Evolutionary conservation across 2,329 filamentous ascomycete species (phyloP).

Genomic region (Neopestalotiopsis sp.): DNA sequence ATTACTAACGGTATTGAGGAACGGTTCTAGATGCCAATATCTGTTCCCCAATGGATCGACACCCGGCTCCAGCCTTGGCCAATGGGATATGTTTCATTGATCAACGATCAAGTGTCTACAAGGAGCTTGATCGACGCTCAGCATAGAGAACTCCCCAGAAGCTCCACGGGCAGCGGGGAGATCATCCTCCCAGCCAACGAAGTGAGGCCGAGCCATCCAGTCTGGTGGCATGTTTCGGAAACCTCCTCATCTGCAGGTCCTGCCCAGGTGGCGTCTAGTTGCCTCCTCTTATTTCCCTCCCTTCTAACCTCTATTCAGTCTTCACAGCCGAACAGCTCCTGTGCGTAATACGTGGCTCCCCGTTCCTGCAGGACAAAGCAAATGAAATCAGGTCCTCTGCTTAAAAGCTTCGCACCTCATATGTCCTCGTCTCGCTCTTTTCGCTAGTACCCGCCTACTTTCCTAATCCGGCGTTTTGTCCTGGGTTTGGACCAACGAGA

Average conservation of each 20-base stretch:
- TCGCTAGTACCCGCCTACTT: constrained; percentile 14
- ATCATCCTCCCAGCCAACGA: not conserved
- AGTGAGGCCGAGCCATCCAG: not conserved
- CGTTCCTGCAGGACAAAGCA: not conserved
- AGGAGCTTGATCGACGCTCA: not conserved
- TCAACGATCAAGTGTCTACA: not conserved
- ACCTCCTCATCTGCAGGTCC: not conserved
- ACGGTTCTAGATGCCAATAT: not conserved
- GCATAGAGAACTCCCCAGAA: not conserved
- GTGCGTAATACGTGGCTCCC: not conserved
- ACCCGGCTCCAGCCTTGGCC: not conserved
- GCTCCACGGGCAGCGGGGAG: not conserved
- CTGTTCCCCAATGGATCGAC: not conserved
- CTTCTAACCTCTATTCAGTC: not conserved
- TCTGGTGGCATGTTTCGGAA: not conserved
- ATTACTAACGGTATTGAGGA: not conserved
- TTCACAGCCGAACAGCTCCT: not conserved
- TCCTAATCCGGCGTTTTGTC: constrained; percentile 14
- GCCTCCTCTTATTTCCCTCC: too few relatives aligned
- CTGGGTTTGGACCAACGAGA: constrained; percentile 1
- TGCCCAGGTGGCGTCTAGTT: not conserved
- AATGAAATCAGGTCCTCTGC: not conserved
- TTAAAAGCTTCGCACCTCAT: too few relatives aligned
- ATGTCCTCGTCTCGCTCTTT: not conserved
- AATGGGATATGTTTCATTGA: not conserved